These are phyloP conservation scores for Acer yangbiense DNA, from an alignment of 345 rosid species.

Conservation along the genomic window DNA sequence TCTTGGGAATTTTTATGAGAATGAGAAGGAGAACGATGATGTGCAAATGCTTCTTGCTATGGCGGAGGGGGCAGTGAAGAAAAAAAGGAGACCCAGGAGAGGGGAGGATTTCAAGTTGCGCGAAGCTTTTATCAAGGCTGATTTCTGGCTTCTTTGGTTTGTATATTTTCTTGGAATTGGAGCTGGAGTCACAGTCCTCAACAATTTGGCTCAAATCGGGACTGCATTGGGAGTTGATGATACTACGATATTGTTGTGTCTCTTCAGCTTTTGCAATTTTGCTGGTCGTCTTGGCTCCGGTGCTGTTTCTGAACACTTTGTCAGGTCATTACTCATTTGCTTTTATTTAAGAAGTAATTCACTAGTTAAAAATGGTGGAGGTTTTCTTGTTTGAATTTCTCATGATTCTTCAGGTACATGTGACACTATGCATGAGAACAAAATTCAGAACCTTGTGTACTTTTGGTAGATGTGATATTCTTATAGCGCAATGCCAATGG, in stretches of 20 bases:
- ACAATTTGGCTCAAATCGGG: slow-evolving; percentile 96
- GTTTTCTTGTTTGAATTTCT: not conserved
- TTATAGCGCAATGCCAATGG: not conserved
- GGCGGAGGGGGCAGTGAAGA: slow-evolving; percentile 82
- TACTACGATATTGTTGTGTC: slow-evolving; percentile 67
- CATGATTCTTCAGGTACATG: not conserved
- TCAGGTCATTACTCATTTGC: slow-evolving; percentile 50
- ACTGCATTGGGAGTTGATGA: slow-evolving; percentile 69
- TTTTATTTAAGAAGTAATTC: not conserved
- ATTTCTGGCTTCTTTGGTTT: slow-evolving; percentile 97
- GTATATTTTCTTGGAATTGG: slow-evolving; percentile 87
- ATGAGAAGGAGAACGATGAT: slow-evolving; percentile 34
- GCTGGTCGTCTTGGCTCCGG: slow-evolving; percentile 87
- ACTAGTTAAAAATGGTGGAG: slow-evolving; percentile 1
- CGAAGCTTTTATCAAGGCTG: slow-evolving; percentile 85
- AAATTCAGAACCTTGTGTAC: not conserved
- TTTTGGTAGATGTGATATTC: not conserved
- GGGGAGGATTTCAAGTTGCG: slow-evolving; percentile 81
- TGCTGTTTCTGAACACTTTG: slow-evolving; percentile 85
- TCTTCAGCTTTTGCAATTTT: slow-evolving; percentile 89
- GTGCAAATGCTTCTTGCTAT: slow-evolving; percentile 67
- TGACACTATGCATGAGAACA: not conserved
- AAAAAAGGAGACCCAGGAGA: slow-evolving; percentile 74
- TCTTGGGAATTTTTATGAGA: slow-evolving; percentile 64
- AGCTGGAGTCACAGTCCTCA: slow-evolving; percentile 83